A percentile compares a stretch with the other conserved stretches of the same genome.
phyloP scores from a whole-genome alignment of 2,329 filamentous ascomycete species.

The Arthrobotrys musiformis region DNA sequence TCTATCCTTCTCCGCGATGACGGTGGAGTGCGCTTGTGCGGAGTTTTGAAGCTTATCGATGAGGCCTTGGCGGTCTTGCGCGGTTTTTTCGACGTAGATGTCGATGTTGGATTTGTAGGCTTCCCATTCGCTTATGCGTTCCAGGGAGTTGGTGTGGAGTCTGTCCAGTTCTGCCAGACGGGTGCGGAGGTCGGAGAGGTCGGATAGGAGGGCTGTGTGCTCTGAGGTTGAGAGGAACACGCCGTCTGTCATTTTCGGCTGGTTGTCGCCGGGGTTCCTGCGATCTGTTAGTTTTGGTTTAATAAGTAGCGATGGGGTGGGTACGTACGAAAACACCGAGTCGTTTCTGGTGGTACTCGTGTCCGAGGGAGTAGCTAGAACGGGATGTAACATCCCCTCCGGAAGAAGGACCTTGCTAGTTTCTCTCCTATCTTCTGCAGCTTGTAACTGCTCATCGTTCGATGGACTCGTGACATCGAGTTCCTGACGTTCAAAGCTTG shows the following conservation, averaged over 20 bases:
- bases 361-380: conserved; percentile 13
- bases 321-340: conserved; percentile 35
- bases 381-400: conserved; percentile 7
- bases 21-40: conserved; percentile 31
- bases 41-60: conserved; percentile 42
- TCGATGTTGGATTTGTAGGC: conserved; percentile 33
- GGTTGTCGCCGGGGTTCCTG: conserved; percentile 23
- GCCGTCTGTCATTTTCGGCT: conserved; percentile 36
- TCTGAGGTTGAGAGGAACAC: conserved; percentile 34
- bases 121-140: conserved; percentile 41
- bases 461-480: conserved; percentile 19
- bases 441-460: conserved; percentile 20
- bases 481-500: conserved; percentile 12
- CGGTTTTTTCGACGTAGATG: conserved; percentile 29
- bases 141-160: conserved; percentile 1
- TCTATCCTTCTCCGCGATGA: conserved; percentile 43
- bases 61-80: conserved; percentile 26
- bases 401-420: conserved; percentile 36
- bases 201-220: conserved; percentile 24
- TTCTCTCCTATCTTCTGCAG: conserved; percentile 33
- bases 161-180: conserved; percentile 20
- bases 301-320: background rate
- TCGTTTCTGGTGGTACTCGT: conserved; percentile 25
- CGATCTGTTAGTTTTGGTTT: conserved; percentile 6
- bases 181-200: conserved; percentile 19